phyloP scores from a whole-genome alignment of 148 eudicot genomes.

The Rhododendron molle region DNA sequence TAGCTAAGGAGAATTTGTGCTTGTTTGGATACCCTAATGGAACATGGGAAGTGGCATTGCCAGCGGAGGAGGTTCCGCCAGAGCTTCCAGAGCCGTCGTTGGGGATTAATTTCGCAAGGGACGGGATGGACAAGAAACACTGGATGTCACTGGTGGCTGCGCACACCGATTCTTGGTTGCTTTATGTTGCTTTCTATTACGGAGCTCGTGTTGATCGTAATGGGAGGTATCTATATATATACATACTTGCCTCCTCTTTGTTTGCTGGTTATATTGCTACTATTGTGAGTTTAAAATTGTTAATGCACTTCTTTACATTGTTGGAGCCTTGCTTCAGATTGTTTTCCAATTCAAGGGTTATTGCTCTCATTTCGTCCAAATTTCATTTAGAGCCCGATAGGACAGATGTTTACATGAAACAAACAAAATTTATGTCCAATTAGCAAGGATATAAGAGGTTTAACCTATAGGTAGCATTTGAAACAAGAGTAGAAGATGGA shows the following conservation, averaged over 20 bases:
- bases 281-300: background rate
- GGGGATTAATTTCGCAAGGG: conserved; percentile 93
- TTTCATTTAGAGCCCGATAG: background rate
- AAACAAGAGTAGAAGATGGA: background rate
- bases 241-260: background rate
- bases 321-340: background rate
- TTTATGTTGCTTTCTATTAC: conserved; percentile 51
- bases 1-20: conserved; percentile 86
- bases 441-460: background rate
- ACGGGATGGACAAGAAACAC: conserved; percentile 72
- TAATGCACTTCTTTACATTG: background rate
- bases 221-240: conserved; percentile 25
- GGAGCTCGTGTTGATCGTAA: conserved; percentile 39
- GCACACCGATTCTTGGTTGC: conserved; percentile 86
- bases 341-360: background rate
- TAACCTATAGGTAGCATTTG: background rate
- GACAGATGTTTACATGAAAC: background rate
- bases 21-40: conserved; percentile 77
- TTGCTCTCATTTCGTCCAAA: background rate
- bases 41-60: conserved; percentile 78
- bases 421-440: background rate
- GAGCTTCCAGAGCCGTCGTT: conserved; percentile 97
- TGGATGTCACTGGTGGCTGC: conserved; percentile 87
- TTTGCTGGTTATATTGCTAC: background rate
- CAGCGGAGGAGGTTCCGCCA: conserved; percentile 90